Evolutionary conservation across 176 grass and related monocot genomes (phyloP), one percentile per base, ranked within the genome.

Genomic region (Zoysia japonica): DNA sequence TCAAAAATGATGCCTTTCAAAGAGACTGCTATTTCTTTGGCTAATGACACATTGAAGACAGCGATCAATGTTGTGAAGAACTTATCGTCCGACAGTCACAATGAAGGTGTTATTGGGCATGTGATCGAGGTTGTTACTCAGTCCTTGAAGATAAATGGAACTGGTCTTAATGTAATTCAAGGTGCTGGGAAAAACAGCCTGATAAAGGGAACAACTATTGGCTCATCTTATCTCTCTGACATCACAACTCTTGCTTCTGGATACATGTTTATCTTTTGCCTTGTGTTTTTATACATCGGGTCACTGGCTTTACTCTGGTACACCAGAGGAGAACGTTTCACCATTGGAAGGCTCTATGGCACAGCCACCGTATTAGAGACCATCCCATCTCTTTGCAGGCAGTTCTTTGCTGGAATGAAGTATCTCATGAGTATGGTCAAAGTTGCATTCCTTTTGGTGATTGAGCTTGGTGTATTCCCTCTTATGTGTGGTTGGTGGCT

Each of bases 401-500:
- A 99, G 68, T 93, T 96, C 74, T 81, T 96, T 48, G 82, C 82
- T 72, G 96, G 84, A 65, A 91, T 99, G 90, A 96, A 88, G 86
- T 92, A 99, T 88, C 68, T 99, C 44, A 93, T 99, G 90, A 96
- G 90, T 61, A 99, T 99, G 92, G 76, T 96, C 60, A 99, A 99
- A 77, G 96, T 99, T 83, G 92, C 96, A 36, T 96, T 99, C 73
- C 89, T 99, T 74, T 62, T 99, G 69, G 92, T 99, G 55, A 99
- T 99, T 85, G 96, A 99, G 73, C 88, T 99, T 9, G 92, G 96
- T 28, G 92, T 99, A n/a, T 99, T 99, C 80, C 96, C 96, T 19
- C 89, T 99, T 20, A 89, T 99, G 96, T 99, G 96, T 9, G 96
- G 96, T 20, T 99, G 96, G 96, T 99, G 96, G 92, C 92, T 99